Evolutionary conservation across 2,329 filamentous ascomycete species (phyloP).

Genomic region (Fusarium transvaalense): DNA sequence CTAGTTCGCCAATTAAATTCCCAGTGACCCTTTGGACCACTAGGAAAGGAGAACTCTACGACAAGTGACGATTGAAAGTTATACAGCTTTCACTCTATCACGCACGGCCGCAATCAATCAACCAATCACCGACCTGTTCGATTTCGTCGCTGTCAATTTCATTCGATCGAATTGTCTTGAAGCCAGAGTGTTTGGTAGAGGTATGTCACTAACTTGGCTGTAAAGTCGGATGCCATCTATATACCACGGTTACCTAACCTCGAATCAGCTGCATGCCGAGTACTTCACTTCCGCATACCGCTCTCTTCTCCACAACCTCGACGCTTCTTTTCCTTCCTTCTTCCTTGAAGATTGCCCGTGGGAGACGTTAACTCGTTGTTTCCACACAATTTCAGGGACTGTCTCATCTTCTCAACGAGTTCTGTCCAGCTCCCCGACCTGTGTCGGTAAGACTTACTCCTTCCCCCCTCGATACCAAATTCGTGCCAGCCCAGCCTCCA

Average conservation of each 20-base stretch:
- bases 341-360: constrained; percentile 61
- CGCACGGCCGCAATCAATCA: constrained; percentile 17
- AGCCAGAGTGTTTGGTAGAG: constrained; percentile 39
- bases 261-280: constrained; percentile 56
- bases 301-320: constrained; percentile 54
- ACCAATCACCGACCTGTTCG: constrained; percentile 12
- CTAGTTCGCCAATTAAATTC: constrained; percentile 42
- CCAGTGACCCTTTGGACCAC: constrained; percentile 50
- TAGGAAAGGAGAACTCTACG: constrained; percentile 21
- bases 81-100: constrained; percentile 23
- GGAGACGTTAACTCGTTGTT: constrained; percentile 76
- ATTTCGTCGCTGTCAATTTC: constrained; percentile 17
- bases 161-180: constrained; percentile 21
- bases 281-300: constrained; percentile 52
- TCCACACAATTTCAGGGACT: constrained; percentile 63
- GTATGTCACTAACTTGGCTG: constrained; percentile 42
- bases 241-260: constrained; percentile 44
- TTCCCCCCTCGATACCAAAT: constrained; percentile 41
- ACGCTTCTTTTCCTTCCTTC: constrained; percentile 58
- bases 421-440: constrained; percentile 56
- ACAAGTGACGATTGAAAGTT: constrained; percentile 36
- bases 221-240: constrained; percentile 2
- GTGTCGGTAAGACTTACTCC: constrained; percentile 65
- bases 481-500: constrained; percentile 43
- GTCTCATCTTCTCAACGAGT: constrained; percentile 60